Base-by-base conservation (phyloP, 176 grass and related monocot genomes). In the Elaeis guineensis region DNA sequence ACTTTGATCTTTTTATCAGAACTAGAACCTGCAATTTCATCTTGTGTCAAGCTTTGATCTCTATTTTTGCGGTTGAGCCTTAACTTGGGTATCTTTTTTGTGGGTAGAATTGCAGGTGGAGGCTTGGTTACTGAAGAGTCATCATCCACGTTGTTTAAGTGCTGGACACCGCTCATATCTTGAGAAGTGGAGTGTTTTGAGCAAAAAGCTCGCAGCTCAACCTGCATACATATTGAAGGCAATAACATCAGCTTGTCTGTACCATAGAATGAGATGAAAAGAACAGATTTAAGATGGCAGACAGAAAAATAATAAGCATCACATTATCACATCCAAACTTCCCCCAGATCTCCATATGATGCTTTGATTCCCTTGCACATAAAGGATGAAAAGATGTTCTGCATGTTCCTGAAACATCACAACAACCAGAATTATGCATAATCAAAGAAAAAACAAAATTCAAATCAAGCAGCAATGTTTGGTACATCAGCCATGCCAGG, bases 291-390 rank as follows among this genome's bases (percentile, higher is more conserved):
- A 44, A 62, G 54, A 66, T 79, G 51, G 59, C 65, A 76, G 67
- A 23, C 50, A 55, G 4, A 16, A 18, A 32, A 39, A 39, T 39
- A 39, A 29, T 5, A 16, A 57, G 39, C 61, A 80, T 89, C 64
- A 97, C 93, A 74, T 75, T 98, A 83, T 86, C 70, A 75, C 79
- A 70, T 66, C 82, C 80, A 71, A 17, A 92, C 65, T 89, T 98
- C 54, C 87, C 93, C 93, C 87, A 98, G 69, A 98, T 98, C 79
- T 98, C 93, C 93, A 98, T 89, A 70, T 89, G 88, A 80, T 92
- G 81, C 49, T 89, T 92, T 19, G 82, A 83, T 50, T 86, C 93
- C 76, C 93, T 87, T 50, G 93, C 93, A 64, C 93, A 98, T 69
- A 98, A 80, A 70, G 93, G 93, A 79, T 98, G 93, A 73, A 98